These are phyloP conservation scores for Astragalus membranaceus DNA, from an alignment of 306 rosid species.

Conservation along the genomic window DNA sequence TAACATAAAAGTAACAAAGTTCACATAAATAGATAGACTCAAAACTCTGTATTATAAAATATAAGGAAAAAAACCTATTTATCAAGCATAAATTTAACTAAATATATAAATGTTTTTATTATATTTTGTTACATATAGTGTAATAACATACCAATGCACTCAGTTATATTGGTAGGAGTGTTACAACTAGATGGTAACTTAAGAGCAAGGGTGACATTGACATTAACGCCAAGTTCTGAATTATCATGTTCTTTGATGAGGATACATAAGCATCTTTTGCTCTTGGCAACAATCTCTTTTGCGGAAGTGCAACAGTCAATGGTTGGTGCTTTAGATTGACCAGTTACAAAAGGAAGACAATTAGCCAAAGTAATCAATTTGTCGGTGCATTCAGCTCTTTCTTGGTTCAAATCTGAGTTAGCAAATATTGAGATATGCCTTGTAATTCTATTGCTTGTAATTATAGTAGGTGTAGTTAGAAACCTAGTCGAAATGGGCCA, in stretches of 20 bases:
- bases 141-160: constrained; percentile 46
- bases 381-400: constrained; percentile 58
- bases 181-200: constrained; percentile 48
- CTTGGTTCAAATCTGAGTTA: constrained; percentile 49
- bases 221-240: constrained; percentile 58
- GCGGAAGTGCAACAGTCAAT: constrained; percentile 66
- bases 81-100: too few relatives aligned
- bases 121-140: too few relatives aligned
- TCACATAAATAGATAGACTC: too few relatives aligned
- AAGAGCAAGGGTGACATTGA: constrained; percentile 58
- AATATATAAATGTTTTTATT: too few relatives aligned
- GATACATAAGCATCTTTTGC: constrained; percentile 62
- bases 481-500: too few relatives aligned
- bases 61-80: too few relatives aligned
- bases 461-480: too few relatives aligned
- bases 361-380: constrained; percentile 38
- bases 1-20: too few relatives aligned
- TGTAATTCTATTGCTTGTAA: too few relatives aligned
- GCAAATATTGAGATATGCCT: too few relatives aligned
- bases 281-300: constrained; percentile 39
- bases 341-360: constrained; percentile 60
- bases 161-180: constrained; percentile 37
- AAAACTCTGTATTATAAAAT: too few relatives aligned
- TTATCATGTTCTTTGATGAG: constrained; percentile 64
- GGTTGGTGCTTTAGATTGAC: constrained; percentile 54